These are phyloP conservation scores for Mortierella sp. DNA, from an alignment of 371 early-diverging fungal genomes.

Conservation along the genomic window DNA sequence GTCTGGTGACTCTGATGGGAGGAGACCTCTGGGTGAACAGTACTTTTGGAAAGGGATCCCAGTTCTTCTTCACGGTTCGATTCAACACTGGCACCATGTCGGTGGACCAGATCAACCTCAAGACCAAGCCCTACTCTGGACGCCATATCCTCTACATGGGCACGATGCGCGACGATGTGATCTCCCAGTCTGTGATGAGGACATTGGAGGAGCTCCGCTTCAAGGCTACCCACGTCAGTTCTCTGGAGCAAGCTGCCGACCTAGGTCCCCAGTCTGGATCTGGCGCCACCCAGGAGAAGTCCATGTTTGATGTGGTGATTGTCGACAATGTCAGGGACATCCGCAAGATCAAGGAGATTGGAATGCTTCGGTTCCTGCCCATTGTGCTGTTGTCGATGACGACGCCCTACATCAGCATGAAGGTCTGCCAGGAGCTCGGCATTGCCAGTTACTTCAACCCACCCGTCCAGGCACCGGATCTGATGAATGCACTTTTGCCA, in stretches of 20 bases:
- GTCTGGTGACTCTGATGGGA: conserved; percentile 82
- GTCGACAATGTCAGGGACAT: conserved; percentile 66
- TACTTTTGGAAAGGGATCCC: conserved; percentile 76
- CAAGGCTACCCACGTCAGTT: conserved; percentile 57
- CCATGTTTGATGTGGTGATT: conserved; percentile 68
- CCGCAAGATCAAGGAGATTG: conserved; percentile 67
- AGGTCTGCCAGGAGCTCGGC: conserved; percentile 73
- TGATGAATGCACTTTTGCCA: conserved; percentile 75
- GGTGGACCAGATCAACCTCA: conserved; percentile 60
- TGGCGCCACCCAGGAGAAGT: conserved; percentile 32
- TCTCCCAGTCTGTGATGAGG: conserved; percentile 47
- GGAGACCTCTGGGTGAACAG: conserved; percentile 85
- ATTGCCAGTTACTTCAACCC: conserved; percentile 75
- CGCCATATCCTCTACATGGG: conserved; percentile 66
- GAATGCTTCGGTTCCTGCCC: conserved; percentile 72
- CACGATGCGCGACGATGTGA: conserved; percentile 58
- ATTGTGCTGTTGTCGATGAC: conserved; percentile 71
- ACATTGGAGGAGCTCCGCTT: conserved; percentile 61
- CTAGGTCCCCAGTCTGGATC: conserved; percentile 31
- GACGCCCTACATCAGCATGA: conserved; percentile 67
- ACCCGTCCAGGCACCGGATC: conserved; percentile 69
- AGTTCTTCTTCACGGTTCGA: conserved; percentile 80
- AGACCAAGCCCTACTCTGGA: conserved; percentile 61
- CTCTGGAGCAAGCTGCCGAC: conserved; percentile 60
- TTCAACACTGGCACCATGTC: conserved; percentile 60